Conservation (phyloP, 2,329 filamentous ascomycete genomes). For the Dactylella cylindrospora region DNA sequence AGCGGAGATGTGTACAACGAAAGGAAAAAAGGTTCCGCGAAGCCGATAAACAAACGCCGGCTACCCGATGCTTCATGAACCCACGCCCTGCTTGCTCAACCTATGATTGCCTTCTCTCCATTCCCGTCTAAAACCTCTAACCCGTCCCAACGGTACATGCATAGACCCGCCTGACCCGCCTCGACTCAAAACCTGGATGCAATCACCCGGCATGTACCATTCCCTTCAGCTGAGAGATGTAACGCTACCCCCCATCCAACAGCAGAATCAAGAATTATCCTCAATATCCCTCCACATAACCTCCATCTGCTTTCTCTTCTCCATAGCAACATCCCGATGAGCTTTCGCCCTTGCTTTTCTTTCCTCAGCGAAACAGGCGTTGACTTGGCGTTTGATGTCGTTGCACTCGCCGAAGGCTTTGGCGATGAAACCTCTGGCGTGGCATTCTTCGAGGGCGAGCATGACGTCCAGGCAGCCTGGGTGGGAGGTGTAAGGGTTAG, state of each 20-base stretch:
- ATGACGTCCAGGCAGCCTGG: constrained; percentile 93
- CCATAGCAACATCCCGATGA: constrained; percentile 71
- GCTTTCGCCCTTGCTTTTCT: constrained; percentile 72
- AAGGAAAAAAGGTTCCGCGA: no score
- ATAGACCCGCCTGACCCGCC: no score
- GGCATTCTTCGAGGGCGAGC: constrained; percentile 90
- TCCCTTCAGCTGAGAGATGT: no score
- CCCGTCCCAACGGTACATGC: no score
- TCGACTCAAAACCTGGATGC: no score
- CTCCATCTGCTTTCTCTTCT: constrained; percentile 73
- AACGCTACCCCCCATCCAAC: neutral
- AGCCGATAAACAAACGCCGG: no score
- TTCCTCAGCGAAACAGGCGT: constrained; percentile 78
- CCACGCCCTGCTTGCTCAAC: no score
- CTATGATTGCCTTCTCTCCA: no score
- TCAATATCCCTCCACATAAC: constrained; percentile 69
- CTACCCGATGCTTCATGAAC: no score
- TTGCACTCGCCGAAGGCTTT: constrained; percentile 91
- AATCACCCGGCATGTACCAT: no score
- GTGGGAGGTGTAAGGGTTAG: constrained; percentile 43
- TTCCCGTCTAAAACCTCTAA: no score
- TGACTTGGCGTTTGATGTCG: constrained; percentile 77
- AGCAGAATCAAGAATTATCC: constrained; percentile 10
- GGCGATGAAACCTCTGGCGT: constrained; percentile 86
- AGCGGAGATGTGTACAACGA: no score